These are phyloP conservation scores for Daldinia grandis DNA, from an alignment of 495 filamentous ascomycete genomes.

Conservation along the genomic window DNA sequence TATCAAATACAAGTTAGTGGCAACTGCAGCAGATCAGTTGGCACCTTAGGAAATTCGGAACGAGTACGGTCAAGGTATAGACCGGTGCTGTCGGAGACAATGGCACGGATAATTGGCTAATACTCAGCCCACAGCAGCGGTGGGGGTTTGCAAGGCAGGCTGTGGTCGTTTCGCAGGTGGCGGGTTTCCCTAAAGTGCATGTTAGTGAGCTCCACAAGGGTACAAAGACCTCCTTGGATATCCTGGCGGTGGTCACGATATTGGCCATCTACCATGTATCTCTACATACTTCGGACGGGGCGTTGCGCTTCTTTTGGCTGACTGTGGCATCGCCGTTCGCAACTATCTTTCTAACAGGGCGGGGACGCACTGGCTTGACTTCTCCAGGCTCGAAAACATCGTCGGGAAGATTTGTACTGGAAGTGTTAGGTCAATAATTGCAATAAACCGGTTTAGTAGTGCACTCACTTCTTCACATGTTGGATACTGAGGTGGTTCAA, in stretches of 20 bases:
- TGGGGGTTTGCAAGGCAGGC: conserved; percentile 44
- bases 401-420: conserved; percentile 82
- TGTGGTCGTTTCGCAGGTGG: conserved; percentile 49
- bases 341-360: conserved; percentile 61
- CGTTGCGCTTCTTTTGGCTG: conserved; percentile 49
- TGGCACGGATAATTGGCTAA: background rate
- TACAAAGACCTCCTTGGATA: conserved; percentile 38
- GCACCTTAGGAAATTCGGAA: conserved; percentile 15
- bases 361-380: conserved; percentile 68
- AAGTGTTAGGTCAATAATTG: conserved; percentile 38
- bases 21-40: conserved; percentile 38
- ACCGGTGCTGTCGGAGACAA: background rate
- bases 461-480: conserved; percentile 77
- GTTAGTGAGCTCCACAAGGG: conserved; percentile 43
- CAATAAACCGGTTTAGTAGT: background rate
- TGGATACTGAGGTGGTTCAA: conserved; percentile 69
- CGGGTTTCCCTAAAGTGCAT: conserved; percentile 39
- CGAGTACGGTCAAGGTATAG: conserved; percentile 1
- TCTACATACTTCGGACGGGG: conserved; percentile 49
- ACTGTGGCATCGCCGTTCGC: conserved; percentile 25
- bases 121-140: conserved; percentile 50
- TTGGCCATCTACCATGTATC: conserved; percentile 35
- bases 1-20: conserved; percentile 28
- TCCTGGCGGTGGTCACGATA: conserved; percentile 40
- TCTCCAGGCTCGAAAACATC: conserved; percentile 91